Evolutionary conservation across 805 yeast genomes (phyloP), one percentile per base, ranked within the genome.

Genomic region (Ogataea zsoltii): DNA sequence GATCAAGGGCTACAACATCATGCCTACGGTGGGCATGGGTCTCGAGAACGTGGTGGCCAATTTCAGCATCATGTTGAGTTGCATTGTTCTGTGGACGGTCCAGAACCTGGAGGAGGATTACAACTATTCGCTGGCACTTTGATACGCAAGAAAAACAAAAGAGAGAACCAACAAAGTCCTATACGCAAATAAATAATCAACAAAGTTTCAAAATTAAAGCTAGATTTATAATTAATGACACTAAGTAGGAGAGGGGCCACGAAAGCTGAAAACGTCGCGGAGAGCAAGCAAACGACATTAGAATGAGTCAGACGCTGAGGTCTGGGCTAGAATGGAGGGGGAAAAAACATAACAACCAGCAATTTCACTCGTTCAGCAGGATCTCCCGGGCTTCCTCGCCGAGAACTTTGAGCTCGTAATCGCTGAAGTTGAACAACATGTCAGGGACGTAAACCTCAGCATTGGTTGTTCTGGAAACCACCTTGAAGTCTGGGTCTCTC

Each of bases 61-160:
- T 58, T 77, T 80, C 7, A 73, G 85, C 50, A 80, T 92, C 29
- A 86, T 92, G 89, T 69, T 88, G 56, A 89, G 97, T 70, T 91
- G 97, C 66, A 80, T 88, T 38, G 74, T 84, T 7, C 71, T 94
- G 57, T 94, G 99, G 99, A 71, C 92, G 43, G 89, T 96, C 17
- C 98, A 92, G 64, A 94, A 90, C 64, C 83, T 90, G 48, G 97
- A 94, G 65, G 98, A 94, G 61, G 98, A 92, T 66, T 92, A 91
- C 68, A 86, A 95, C 51, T 92, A 94, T 64, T 85, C 96, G 37
- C 77, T 91, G 63, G 90, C 96, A 41, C 48, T 66, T 29, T 66
- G 42, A 54, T 19, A n/a, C n/a, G n/a, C n/a, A n/a, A n/a, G n/a
- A n/a, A n/a, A n/a, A n/a, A n/a, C 28, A 12, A 12, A 14, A 13